Percentiles rank a stretch among this genome's conserved stretches.
phyloP scores from a whole-genome alignment of 2,329 filamentous ascomycete genomes.

The Aspergillus eucalypticola region DNA sequence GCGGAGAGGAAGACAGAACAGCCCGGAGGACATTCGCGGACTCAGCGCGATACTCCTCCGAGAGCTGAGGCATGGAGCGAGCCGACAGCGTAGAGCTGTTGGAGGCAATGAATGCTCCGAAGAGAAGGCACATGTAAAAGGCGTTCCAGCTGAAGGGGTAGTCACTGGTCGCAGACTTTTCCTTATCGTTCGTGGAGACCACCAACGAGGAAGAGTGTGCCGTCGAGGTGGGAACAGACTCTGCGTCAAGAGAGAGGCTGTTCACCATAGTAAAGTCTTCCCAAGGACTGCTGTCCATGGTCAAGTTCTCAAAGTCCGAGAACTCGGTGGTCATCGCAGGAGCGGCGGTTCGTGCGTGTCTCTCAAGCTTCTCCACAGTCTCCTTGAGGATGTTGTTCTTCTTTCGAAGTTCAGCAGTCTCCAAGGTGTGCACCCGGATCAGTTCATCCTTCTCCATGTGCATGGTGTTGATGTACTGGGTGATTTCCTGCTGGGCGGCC shows the following conservation, averaged over 20 bases:
- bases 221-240: conserved; percentile 35
- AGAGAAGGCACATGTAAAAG: conserved; percentile 93
- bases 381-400: conserved; percentile 82
- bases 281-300: conserved; percentile 76
- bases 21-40: conserved; percentile 51
- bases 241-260: conserved; percentile 52
- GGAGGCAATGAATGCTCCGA: conserved; percentile 93
- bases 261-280: conserved; percentile 77
- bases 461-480: conserved; percentile 73
- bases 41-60: conserved; percentile 50
- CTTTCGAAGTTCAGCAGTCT: conserved; percentile 88
- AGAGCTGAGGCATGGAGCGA: conserved; percentile 56
- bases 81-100: conserved; percentile 66
- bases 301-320: conserved; percentile 78
- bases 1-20: conserved; percentile 48
- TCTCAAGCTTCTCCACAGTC: conserved; percentile 53
- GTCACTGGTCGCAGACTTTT: conserved; percentile 58
- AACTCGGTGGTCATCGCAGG: conserved; percentile 65
- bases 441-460: conserved; percentile 89
- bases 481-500: conserved; percentile 71
- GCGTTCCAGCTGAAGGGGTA: conserved; percentile 67
- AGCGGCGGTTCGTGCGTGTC: conserved; percentile 45
- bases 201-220: conserved; percentile 34
- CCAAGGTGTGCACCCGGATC: conserved; percentile 81
- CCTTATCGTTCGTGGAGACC: conserved; percentile 45